These are phyloP conservation scores for Penstemon davidsonii DNA, from an alignment of 257 asterid species.

Conservation along the genomic window DNA sequence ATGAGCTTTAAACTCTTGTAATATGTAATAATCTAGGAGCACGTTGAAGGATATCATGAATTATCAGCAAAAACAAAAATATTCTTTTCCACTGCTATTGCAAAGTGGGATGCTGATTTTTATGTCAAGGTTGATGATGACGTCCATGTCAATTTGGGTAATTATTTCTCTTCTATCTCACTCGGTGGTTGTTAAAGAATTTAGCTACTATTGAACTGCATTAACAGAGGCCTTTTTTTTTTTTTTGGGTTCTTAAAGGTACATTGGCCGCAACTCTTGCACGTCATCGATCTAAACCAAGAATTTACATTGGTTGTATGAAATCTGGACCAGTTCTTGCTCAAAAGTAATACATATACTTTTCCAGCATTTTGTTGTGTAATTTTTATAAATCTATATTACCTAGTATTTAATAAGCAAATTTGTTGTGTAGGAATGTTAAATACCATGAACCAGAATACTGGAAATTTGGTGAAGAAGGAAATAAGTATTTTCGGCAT, in stretches of 20 bases:
- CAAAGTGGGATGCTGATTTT: conserved; percentile 97
- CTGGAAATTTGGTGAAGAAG: conserved; percentile 99
- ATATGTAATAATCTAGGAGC: conserved; percentile 54
- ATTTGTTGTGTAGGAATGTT: conserved; percentile 56
- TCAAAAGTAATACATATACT: conserved; percentile 62
- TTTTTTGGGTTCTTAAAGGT: conserved; percentile 39
- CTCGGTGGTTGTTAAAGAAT: not conserved
- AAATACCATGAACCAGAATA: conserved; percentile 95
- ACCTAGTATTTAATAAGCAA: not conserved
- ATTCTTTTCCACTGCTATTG: conserved; percentile 87
- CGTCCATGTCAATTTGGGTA: conserved; percentile 92
- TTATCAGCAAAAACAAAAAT: conserved; percentile 91
- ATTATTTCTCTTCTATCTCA: conserved; percentile 5
- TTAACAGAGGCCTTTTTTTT: conserved; percentile 20
- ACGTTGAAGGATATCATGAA: conserved; percentile 96
- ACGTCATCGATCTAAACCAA: conserved; percentile 89
- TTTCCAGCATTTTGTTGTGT: not conserved
- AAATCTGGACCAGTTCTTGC: conserved; percentile 98
- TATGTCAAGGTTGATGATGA: conserved; percentile 97
- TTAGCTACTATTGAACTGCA: not conserved
- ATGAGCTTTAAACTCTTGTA: not conserved
- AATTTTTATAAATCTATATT: not conserved
- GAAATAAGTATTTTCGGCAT: conserved; percentile 91
- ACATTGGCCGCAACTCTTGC: conserved; percentile 91
- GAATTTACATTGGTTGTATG: conserved; percentile 95